phyloP scores from a whole-genome alignment of 1,284 basidiomycete species.

The Dichomitus squalens region DNA sequence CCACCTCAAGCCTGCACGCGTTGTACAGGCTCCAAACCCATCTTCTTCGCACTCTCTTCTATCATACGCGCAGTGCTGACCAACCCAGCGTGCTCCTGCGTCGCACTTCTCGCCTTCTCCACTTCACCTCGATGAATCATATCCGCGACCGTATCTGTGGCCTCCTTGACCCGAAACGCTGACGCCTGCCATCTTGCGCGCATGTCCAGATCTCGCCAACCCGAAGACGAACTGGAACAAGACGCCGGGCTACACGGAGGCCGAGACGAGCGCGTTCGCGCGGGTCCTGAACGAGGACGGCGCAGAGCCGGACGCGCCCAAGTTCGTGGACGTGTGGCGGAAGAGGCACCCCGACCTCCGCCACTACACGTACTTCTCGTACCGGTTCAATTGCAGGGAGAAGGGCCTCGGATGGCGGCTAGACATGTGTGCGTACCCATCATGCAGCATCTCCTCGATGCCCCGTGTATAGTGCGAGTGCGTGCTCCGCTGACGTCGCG shows the following conservation, averaged over 20 bases:
- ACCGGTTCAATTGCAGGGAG: slow-evolving; percentile 77
- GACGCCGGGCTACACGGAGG: slow-evolving; percentile 78
- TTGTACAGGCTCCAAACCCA: too few relatives aligned
- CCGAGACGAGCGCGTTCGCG: slow-evolving; percentile 72
- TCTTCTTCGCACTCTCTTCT: too few relatives aligned
- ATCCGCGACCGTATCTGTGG: neutral
- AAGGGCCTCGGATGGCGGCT: slow-evolving; percentile 89
- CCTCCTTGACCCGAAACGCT: neutral
- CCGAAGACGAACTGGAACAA: slow-evolving; percentile 79
- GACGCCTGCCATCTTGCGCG: neutral
- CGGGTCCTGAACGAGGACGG: slow-evolving; percentile 51
- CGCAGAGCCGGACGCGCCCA: slow-evolving; percentile 33
- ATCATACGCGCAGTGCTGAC: neutral
- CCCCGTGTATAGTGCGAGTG: too few relatives aligned
- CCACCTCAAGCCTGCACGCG: too few relatives aligned
- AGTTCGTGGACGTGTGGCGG: slow-evolving; percentile 85
- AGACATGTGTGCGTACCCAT: slow-evolving; percentile 70
- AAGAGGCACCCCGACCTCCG: slow-evolving; percentile 65
- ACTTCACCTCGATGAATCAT: neutral
- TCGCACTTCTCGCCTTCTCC: neutral
- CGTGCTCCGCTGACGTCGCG: slow-evolving; percentile 6
- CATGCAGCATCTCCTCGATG: too few relatives aligned
- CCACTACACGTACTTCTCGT: slow-evolving; percentile 87
- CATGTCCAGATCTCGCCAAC: slow-evolving; percentile 59
- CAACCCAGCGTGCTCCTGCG: neutral